Evolutionary conservation across 352 stramenopile species (phyloP), one percentile per base, ranked within the genome.

Genomic region (Pythium sp.): DNA sequence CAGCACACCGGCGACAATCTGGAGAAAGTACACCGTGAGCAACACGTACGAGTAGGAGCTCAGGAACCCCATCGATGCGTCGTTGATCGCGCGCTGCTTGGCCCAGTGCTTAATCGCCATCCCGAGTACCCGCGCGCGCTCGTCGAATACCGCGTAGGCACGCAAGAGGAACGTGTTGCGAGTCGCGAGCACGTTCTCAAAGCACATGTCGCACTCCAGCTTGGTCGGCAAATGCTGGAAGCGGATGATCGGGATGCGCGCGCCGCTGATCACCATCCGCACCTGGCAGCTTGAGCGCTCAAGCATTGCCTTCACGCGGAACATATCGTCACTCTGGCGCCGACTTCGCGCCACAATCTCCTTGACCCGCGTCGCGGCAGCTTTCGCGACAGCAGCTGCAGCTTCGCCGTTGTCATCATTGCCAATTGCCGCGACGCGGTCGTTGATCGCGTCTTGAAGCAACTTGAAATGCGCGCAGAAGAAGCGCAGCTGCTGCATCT

Each of bases 31-130:
- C 36, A 99, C 88, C 14, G 98, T 83, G 69, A 99, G 89, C 30
- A 99, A 69, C 63, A 99, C 94, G 81, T 98, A 99, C 5, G 96
- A 98, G 79, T 99, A 99, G 26, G 93, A 99, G 72, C 90, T 98
- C 49, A 99, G 80, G 26, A 94, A 99, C 28, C 98, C 97, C 54
- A 91, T 78, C 3, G 91, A 93, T 30, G 98, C 97, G 69, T 99
- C 97, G 79, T 98, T 99, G 58, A 99, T 95, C 36, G 88, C 80
- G 20, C 98, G 85, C n/a, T 78, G 80, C 79, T 99, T 99, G 9
- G 97, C 97, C 97, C 97, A 99, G 49, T 97, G 83, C 79, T 99
- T 99, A 59, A 99, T 70, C 22, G 98, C 93, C 58, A 98, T 90
- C 8, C 96, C 97, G 7, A 99, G 71, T 28, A 91, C 74, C 2